Evolutionary conservation across 164 flowering plant genomes (phyloP).

Genomic region (Umbilicus rupestris): DNA sequence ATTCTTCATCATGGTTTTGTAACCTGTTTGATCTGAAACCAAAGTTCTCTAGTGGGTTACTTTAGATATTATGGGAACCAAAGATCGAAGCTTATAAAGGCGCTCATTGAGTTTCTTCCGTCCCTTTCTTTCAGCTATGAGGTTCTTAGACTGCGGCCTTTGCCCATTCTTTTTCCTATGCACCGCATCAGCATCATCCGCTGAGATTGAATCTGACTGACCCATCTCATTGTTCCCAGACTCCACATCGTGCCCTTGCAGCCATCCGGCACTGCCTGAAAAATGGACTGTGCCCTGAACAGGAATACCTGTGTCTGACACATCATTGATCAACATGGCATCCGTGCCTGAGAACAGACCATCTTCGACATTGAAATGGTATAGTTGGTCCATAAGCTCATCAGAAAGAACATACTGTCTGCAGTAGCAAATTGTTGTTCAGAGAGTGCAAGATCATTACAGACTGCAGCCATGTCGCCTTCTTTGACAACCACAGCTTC

Average conservation of each 20-base stretch:
- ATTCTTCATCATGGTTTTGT: background rate
- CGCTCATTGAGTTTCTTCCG: slow-evolving; percentile 91
- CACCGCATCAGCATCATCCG: slow-evolving; percentile 55
- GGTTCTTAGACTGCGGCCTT: slow-evolving; percentile 59
- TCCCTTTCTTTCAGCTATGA: slow-evolving; percentile 84
- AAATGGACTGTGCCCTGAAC: background rate
- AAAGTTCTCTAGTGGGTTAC: too few relatives aligned
- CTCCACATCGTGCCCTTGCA: slow-evolving; percentile 15
- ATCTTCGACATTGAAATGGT: slow-evolving; percentile 12
- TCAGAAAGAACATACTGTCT: slow-evolving; percentile 15
- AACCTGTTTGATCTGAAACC: background rate
- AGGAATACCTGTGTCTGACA: too few relatives aligned
- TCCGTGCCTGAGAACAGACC: slow-evolving; percentile 21
- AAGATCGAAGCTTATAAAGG: slow-evolving; percentile 59
- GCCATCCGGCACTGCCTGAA: background rate
- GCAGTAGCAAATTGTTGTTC: slow-evolving; percentile 12
- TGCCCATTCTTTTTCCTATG: slow-evolving; percentile 35
- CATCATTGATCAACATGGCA: slow-evolving; percentile 15
- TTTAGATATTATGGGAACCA: slow-evolving; percentile 89
- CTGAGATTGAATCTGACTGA: slow-evolving; percentile 48
- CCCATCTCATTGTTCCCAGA: slow-evolving; percentile 18
- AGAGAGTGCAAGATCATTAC: slow-evolving; percentile 15
- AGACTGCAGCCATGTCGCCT: too few relatives aligned
- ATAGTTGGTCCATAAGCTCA: slow-evolving; percentile 15
- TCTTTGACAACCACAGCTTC: slow-evolving; percentile 17